Evolutionary conservation across 148 eudicot species (phyloP), one percentile per base, ranked within the genome.

Genomic region (Diospyros kaki): DNA sequence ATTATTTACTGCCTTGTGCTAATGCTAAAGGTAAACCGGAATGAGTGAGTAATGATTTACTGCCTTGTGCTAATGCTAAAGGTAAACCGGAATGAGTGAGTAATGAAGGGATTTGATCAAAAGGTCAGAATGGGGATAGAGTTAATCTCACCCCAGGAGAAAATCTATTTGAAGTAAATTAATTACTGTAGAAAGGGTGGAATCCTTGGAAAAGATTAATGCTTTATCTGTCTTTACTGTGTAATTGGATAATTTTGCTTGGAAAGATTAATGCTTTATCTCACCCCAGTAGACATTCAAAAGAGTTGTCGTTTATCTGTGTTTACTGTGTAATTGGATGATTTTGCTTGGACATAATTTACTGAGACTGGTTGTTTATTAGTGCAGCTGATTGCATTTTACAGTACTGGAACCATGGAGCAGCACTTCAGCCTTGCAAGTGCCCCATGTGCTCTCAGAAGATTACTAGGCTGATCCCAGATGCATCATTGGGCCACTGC

Each of bases 381-480:
- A 56, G 58, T 70, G 17, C 71, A 84, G 87, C 77, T 18, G 82
- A 82, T 66, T 84, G 87, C 71, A 84, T 84, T 73, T 62, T 84
- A 71, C 77, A 78, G 72, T 84, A 81, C 58, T 84, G 87, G 87
- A 84, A 84, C 81, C 81, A 79, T 53, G 64, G 71, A 54, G 75
- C 85, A 18, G 85, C 81, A 43, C 67, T 82, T 75, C 63, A 59
- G 62, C 87, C 87, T 54, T 84, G 87, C 75, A 84, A 71, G 71
- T 84, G 87, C 73, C 87, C 87, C 51, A 76, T 84, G 83, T 84
- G 87, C 73, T 81, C 79, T 14, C 76, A 61, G 67, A 74, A 38
- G 42, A 81, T 84, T 54, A 79, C 75, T 62, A 79, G 46, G 63
- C 72, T 84, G 81, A 82, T 74, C 41, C 85, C 87, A 5, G 81